Percentiles rank a stretch among this genome's conserved stretches.
These are phyloP conservation scores for Daldinia grandis DNA, from an alignment of 495 filamentous ascomycete genomes.

Conservation along the genomic window DNA sequence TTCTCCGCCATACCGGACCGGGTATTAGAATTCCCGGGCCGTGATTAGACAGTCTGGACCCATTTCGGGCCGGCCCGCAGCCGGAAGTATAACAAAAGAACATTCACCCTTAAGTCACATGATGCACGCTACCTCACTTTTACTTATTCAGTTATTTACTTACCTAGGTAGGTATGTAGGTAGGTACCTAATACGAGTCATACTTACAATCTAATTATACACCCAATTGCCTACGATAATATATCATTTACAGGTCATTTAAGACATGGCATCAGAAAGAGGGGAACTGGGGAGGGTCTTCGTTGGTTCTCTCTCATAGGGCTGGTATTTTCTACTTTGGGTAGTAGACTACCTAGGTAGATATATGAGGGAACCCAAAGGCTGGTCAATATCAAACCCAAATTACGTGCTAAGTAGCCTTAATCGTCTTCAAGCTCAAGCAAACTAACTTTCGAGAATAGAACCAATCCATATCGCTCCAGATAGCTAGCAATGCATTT, in stretches of 20 bases:
- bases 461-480: background rate
- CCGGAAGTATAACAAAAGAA: background rate
- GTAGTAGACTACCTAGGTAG: too few species aligned
- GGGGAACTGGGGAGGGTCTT: background rate
- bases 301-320: background rate
- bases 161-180: too few species aligned
- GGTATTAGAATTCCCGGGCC: background rate
- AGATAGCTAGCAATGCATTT: background rate
- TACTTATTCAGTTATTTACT: background rate
- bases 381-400: background rate
- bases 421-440: background rate
- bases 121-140: background rate
- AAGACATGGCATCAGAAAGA: too few species aligned
- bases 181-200: too few species aligned
- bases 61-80: background rate
- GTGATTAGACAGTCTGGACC: background rate
- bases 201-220: too few species aligned
- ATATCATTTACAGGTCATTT: too few species aligned
- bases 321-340: background rate
- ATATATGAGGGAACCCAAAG: background rate
- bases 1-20: background rate
- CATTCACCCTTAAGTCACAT: background rate
- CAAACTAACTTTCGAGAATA: background rate
- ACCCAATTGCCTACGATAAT: too few species aligned
- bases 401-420: background rate